Evolutionary conservation across 371 early-diverging fungal genomes (phyloP).

Genomic region (Phascolomyces articulosus): DNA sequence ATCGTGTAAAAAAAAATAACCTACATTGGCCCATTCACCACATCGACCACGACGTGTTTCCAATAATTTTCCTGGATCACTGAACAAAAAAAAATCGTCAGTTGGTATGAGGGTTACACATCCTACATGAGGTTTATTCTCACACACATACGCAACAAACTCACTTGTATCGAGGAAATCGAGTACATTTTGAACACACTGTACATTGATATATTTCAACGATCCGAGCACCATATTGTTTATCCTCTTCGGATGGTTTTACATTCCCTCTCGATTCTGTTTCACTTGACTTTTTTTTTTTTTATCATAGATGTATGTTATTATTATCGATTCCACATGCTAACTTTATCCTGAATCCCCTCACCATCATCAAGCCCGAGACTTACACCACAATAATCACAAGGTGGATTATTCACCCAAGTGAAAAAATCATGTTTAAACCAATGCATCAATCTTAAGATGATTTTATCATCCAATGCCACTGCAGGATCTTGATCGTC

Average conservation of each 20-base stretch:
- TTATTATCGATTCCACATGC: background rate
- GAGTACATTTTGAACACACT: slow-evolving; percentile 43
- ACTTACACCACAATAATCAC: slow-evolving; percentile 54
- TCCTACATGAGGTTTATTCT: background rate
- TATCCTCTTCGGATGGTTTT: slow-evolving; percentile 55
- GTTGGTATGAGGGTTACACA: too few species aligned
- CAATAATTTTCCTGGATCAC: slow-evolving; percentile 59
- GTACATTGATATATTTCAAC: slow-evolving; percentile 65
- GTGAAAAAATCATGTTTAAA: slow-evolving; percentile 68
- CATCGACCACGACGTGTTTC: slow-evolving; percentile 71
- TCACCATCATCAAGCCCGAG: too few species aligned
- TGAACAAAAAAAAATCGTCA: slow-evolving; percentile 7
- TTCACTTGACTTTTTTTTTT: slow-evolving; percentile 25
- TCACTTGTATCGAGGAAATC: slow-evolving; percentile 76
- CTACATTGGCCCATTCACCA: slow-evolving; percentile 81
- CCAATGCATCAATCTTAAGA: slow-evolving; percentile 55
- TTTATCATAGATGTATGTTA: background rate
- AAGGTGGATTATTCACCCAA: slow-evolving; percentile 70
- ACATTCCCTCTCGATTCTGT: slow-evolving; percentile 30
- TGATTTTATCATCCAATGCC: slow-evolving; percentile 35
- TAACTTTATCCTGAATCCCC: too few species aligned
- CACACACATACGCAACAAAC: background rate
- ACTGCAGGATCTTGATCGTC: slow-evolving; percentile 13
- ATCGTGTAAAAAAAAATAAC: too few species aligned
- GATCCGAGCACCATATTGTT: slow-evolving; percentile 48